Conservation (phyloP, 169 alveolate species). For the Plasmodium gonderi region DNA sequence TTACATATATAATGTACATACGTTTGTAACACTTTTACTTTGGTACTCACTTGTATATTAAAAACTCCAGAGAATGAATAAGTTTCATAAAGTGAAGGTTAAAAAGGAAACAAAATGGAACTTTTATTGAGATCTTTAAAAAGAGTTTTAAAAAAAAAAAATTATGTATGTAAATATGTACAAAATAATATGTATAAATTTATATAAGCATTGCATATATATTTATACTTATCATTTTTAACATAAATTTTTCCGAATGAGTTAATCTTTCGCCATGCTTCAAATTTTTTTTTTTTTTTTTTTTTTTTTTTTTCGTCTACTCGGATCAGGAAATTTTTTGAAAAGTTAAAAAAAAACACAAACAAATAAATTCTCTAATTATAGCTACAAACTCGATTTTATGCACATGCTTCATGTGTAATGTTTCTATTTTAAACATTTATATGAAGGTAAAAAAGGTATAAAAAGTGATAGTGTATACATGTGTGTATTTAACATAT, state of each 20-base stretch:
- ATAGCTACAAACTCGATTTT: not conserved
- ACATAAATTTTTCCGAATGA: not conserved
- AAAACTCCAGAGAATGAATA: not conserved
- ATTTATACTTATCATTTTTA: not conserved
- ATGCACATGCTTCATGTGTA: not conserved
- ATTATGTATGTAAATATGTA: not conserved
- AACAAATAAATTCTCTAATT: not conserved
- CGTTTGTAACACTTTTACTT: not conserved
- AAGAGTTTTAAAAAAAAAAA: not conserved
- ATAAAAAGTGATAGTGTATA: no score
- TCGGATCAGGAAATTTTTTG: not conserved
- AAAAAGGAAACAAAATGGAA: not conserved
- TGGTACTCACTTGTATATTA: not conserved
- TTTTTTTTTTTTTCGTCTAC: slow-evolving; percentile 28
- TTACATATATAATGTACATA: not conserved
- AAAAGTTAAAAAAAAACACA: not conserved
- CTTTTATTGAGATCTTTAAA: not conserved
- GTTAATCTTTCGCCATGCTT: not conserved
- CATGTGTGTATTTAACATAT: no score
- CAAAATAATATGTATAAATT: not conserved
- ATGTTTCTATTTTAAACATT: not conserved
- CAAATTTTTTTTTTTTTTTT: not conserved
- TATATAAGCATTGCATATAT: not conserved
- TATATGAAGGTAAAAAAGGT: not conserved
- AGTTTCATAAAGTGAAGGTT: not conserved